Conservation (phyloP, 2,329 filamentous ascomycete genomes). For the Knoxdaviesia proteae region DNA sequence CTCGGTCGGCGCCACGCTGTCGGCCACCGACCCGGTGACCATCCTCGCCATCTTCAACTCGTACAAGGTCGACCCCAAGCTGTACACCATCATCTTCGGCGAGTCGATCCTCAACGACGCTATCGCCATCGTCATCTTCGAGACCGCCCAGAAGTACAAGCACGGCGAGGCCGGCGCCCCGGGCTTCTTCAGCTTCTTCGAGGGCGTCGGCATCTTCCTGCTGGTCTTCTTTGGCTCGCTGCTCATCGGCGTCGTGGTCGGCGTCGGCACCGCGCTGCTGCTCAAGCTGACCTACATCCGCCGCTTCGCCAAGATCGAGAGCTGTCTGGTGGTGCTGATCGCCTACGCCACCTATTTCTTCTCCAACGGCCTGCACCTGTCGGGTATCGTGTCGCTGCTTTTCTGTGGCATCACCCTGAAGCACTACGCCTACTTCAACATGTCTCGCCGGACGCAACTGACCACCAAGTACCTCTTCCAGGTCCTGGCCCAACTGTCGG, state of each 20-base stretch:
- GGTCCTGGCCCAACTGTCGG: conserved; percentile 79
- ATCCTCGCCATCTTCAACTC: conserved; percentile 98
- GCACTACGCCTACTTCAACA: conserved; percentile 99
- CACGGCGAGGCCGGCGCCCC: conserved; percentile 51
- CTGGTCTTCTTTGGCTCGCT: conserved; percentile 89
- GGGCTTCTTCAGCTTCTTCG: conserved; percentile 65
- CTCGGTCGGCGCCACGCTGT: conserved; percentile 86
- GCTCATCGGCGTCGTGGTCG: conserved; percentile 70
- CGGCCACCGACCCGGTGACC: conserved; percentile 90
- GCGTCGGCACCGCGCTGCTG: conserved; percentile 66
- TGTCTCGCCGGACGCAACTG: conserved; percentile 91
- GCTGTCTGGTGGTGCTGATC: conserved; percentile 79
- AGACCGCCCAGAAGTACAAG: conserved; percentile 87
- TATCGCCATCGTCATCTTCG: conserved; percentile 94
- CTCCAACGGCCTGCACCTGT: conserved; percentile 87
- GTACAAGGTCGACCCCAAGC: conserved; percentile 96
- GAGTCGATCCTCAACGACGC: conserved; percentile 97
- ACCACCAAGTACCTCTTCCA: conserved; percentile 97
- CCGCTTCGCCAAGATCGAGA: conserved; percentile 89
- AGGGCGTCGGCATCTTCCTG: conserved; percentile 86
- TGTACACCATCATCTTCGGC: conserved; percentile 97
- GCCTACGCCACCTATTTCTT: conserved; percentile 97
- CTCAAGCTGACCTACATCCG: conserved; percentile 91
- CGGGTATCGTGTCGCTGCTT: conserved; percentile 91
- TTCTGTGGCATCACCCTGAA: conserved; percentile 98